Evolutionary conservation across 2,329 filamentous ascomycete species (phyloP).

Genomic region (Aaosphaeria pasadenensis): DNA sequence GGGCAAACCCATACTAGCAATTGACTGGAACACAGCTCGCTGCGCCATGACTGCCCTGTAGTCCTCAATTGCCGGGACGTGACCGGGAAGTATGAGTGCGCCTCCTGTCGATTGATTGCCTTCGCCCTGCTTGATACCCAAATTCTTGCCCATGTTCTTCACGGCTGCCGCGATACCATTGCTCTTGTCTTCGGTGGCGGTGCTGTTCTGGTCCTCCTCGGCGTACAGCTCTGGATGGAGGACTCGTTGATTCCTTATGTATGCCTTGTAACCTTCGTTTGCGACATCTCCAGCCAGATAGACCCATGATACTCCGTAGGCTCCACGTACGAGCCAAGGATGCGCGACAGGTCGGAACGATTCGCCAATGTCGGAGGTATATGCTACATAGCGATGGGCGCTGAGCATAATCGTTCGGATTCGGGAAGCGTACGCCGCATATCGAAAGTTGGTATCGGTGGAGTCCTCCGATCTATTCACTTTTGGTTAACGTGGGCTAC

Average conservation of each 20-base stretch:
- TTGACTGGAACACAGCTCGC: constrained; percentile 80
- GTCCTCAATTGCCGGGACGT: constrained; percentile 76
- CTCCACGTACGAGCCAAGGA: constrained; percentile 73
- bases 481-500: too few species aligned
- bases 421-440: constrained; percentile 86
- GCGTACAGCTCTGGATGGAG: constrained; percentile 61
- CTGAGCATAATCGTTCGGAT: constrained; percentile 83
- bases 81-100: constrained; percentile 32
- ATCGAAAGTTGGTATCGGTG: constrained; percentile 81
- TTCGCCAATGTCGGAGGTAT: constrained; percentile 94
- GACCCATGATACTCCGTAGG: constrained; percentile 89
- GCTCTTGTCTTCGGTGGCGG: background rate
- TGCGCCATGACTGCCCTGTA: constrained; percentile 89
- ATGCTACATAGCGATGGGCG: constrained; percentile 93
- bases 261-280: constrained; percentile 94
- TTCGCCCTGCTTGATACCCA: constrained; percentile 14
- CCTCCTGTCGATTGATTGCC: constrained; percentile 19
- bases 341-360: constrained; percentile 92
- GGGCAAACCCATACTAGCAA: constrained; percentile 91
- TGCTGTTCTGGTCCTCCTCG: constrained; percentile 28
- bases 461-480: constrained; percentile 64
- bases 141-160: constrained; percentile 18
- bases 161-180: constrained; percentile 4
- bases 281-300: constrained; percentile 88
- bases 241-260: constrained; percentile 76